Evolutionary conservation across 495 filamentous ascomycete genomes (phyloP).

Genomic region (Aspergillus bertholletiae): DNA sequence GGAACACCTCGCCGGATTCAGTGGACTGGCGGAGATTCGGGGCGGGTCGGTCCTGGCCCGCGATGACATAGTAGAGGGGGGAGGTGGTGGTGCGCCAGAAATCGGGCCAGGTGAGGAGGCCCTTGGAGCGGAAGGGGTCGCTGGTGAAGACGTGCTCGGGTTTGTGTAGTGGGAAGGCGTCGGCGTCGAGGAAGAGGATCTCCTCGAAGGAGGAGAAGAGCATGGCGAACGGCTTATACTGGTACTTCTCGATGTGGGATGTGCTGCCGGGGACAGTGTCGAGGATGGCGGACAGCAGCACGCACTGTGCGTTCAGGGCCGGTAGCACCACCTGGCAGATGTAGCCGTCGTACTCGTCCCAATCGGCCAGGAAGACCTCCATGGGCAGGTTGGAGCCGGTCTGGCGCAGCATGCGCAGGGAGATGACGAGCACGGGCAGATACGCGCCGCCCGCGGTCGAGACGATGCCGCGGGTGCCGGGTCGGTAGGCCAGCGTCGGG

Average conservation of each 20-base stretch:
- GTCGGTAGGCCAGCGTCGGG: conserved; percentile 28
- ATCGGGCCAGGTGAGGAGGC: conserved; percentile 55
- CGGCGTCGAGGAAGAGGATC: conserved; percentile 47
- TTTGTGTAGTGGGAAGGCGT: conserved; percentile 22
- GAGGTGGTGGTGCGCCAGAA: conserved; percentile 49
- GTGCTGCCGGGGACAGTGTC: conserved; percentile 5
- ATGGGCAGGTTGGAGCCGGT: conserved; percentile 48
- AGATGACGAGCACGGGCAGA: conserved; percentile 38
- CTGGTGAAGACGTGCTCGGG: conserved; percentile 39
- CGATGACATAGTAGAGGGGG: conserved; percentile 47
- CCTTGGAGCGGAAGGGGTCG: conserved; percentile 38
- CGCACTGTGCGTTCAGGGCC: conserved; percentile 41
- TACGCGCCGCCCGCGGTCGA: conserved; percentile 32
- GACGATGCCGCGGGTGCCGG: conserved; percentile 41
- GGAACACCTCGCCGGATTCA: conserved; percentile 49
- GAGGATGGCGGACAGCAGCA: conserved; percentile 33
- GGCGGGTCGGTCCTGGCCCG: conserved; percentile 21
- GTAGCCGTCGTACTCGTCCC: conserved; percentile 37
- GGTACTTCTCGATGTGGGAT: conserved; percentile 31
- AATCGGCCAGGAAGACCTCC: conserved; percentile 46
- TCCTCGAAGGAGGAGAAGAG: conserved; percentile 49
- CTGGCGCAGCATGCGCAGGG: conserved; percentile 48
- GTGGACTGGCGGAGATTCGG: conserved; percentile 26
- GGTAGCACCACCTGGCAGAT: conserved; percentile 47
- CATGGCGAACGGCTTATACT: conserved; percentile 49